A percentile compares a stretch with the other conserved stretches of the same genome.
Conservation (phyloP, 768 basidiomycete genomes). For the Trametes gibbosa region DNA sequence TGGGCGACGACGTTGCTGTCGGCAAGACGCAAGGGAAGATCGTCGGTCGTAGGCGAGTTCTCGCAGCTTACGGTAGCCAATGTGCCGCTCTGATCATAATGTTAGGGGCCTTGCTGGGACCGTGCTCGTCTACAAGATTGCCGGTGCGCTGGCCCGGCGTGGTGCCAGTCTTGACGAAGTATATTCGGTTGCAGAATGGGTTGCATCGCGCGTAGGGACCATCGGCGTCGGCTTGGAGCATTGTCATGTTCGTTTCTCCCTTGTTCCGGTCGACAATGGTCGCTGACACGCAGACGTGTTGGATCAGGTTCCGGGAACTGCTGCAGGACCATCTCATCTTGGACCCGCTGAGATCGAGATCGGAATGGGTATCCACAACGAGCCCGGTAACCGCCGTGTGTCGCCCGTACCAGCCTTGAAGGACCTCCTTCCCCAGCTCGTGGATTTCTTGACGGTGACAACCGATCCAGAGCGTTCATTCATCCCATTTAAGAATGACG, state of each 20-base stretch:
- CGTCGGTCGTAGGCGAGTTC: constrained; percentile 70
- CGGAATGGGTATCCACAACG: constrained; percentile 91
- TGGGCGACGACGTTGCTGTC: constrained; percentile 90
- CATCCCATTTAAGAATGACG: constrained; percentile 62
- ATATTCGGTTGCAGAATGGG: constrained; percentile 60
- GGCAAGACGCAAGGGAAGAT: constrained; percentile 77
- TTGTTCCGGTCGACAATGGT: background rate
- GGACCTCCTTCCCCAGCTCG: constrained; percentile 65
- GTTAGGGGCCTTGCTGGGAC: constrained; percentile 80
- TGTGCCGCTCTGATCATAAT: background rate
- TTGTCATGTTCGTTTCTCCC: constrained; percentile 59
- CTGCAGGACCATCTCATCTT: constrained; percentile 52
- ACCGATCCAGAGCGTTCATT: constrained; percentile 76
- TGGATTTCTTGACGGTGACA: constrained; percentile 69
- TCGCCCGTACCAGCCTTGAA: constrained; percentile 71
- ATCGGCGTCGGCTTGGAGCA: constrained; percentile 88
- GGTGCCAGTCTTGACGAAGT: constrained; percentile 72
- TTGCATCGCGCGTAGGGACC: constrained; percentile 67
- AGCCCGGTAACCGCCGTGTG: constrained; percentile 67
- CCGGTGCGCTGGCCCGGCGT: constrained; percentile 72
- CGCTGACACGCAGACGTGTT: too few relatives aligned
- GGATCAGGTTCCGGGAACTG: constrained; percentile 74
- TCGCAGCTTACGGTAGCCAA: background rate
- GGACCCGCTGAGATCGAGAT: constrained; percentile 73
- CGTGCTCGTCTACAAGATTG: constrained; percentile 86